Base-by-base conservation (phyloP, 345 rosid genomes). In the Boechera retrofracta region DNA sequence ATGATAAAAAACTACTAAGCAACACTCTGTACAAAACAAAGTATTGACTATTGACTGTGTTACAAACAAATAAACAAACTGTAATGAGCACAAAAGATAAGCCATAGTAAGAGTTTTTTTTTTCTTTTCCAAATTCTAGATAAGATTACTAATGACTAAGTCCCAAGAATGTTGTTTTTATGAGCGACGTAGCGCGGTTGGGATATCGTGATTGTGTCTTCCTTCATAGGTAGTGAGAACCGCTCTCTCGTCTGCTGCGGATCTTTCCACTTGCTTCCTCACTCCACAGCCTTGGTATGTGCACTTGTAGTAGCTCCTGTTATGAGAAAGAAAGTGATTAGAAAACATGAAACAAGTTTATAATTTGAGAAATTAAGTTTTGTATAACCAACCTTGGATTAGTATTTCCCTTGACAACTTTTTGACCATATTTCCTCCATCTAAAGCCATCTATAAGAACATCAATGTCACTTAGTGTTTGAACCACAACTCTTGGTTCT, bases 151-250 rank as follows among this genome's bases (percentile, higher is more conserved):
- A 69, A 63, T 8, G 78, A 76, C 68, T 81, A 82, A 80, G 76
- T 67, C 72, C 89, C 88, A 47, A 89, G 83, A 57, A 49, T 51
- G 42, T 58, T 41, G 41, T 32, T 64, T 7, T 38, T 31, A 52
- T 94, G 97, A 78, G 92, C 92, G 3, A 86, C 98, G 81, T 51
- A 52, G 21, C 51, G 74, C 63, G 5, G 77, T 51, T 0, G 98
- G 98, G 73, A 90, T 86, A 70, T 92, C 97, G 65, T 94, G 98
- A 78, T 90, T 90, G 85, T 94, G 98, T 83, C 94, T 94, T 24
- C 98, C 98, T 75, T 94, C 98, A n/a, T 94, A 94, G 76, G 98
- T 94, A 54, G 98, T 94, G 84, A 94, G 91, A 83, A 94, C 98
- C 3, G 97, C 91, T 82, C 96, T 84, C 4, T 83, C 79, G 79